These are phyloP conservation scores for Phyllachora maydis DNA, from an alignment of 2,329 filamentous ascomycete genomes.

Conservation along the genomic window DNA sequence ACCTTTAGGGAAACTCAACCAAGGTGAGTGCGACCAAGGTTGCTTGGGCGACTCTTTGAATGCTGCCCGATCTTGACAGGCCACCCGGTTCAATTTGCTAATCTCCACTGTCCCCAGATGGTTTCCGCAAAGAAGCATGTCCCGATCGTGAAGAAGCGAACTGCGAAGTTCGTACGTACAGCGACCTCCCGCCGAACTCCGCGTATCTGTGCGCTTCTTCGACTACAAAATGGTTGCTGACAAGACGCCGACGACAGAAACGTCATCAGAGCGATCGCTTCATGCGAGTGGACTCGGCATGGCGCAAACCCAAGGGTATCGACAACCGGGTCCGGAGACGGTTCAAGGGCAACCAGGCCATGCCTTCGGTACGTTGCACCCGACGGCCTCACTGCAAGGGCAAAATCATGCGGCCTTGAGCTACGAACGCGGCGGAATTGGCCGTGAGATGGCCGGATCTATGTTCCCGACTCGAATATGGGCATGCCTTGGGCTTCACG, in stretches of 20 bases:
- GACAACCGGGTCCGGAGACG: slow-evolving; percentile 94
- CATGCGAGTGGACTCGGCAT: slow-evolving; percentile 75
- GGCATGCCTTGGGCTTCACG: too few species aligned
- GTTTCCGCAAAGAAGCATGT: slow-evolving; percentile 98
- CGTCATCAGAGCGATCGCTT: slow-evolving; percentile 97
- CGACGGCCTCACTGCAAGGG: neutral
- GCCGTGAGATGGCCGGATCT: too few species aligned
- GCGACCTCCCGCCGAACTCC: slow-evolving; percentile 1
- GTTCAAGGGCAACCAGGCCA: slow-evolving; percentile 86
- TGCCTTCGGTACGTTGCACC: slow-evolving; percentile 75
- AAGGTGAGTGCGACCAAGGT: too few species aligned
- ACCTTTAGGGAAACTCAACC: too few species aligned
- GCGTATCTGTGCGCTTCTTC: too few species aligned
- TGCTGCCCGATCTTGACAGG: too few species aligned
- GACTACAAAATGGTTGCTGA: too few species aligned
- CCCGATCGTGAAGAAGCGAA: slow-evolving; percentile 99
- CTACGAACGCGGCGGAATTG: too few species aligned
- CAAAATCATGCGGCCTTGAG: too few species aligned
- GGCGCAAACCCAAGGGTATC: slow-evolving; percentile 99
- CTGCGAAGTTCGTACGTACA: too few species aligned
- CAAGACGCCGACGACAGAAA: slow-evolving; percentile 17
- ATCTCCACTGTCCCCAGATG: slow-evolving; percentile 43
- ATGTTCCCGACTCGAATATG: too few species aligned
- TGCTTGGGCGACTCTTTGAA: too few species aligned
- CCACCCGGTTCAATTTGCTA: slow-evolving; percentile 9